These are phyloP conservation scores for Polychytrium aggregatum DNA, from an alignment of 192 early-diverging fungal genomes.

Conservation along the genomic window DNA sequence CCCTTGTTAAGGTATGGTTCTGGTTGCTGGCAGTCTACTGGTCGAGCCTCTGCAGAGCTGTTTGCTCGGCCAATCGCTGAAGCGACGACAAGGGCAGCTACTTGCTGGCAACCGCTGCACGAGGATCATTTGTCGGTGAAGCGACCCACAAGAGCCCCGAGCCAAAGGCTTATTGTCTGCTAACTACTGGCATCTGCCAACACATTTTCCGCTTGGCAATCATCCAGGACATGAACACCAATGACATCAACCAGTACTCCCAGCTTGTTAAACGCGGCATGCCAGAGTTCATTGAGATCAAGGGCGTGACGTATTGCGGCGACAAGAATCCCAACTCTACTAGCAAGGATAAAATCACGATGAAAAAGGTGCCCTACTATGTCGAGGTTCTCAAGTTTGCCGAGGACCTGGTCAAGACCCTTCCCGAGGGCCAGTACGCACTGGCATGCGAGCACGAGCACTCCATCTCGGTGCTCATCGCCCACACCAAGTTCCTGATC, in stretches of 20 bases:
- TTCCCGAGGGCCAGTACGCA: slow-evolving; percentile 51
- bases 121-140: too few species aligned
- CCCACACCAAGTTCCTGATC: slow-evolving; percentile 52
- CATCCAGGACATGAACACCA: slow-evolving; percentile 62
- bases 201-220: slow-evolving; percentile 63
- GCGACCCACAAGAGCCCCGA: too few species aligned
- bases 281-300: slow-evolving; percentile 65
- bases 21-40: too few species aligned
- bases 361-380: slow-evolving; percentile 64
- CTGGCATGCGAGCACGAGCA: slow-evolving; percentile 61
- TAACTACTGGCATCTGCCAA: too few species aligned
- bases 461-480: slow-evolving; percentile 55
- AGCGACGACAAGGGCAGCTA: too few species aligned
- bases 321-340: too few species aligned
- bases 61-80: too few species aligned
- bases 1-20: too few species aligned
- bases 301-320: slow-evolving; percentile 68
- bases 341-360: slow-evolving; percentile 51
- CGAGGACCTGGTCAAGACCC: slow-evolving; percentile 33
- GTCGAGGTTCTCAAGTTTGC: slow-evolving; percentile 58
- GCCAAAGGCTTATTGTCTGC: too few species aligned
- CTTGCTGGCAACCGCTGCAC: too few species aligned
- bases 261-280: slow-evolving; percentile 48
- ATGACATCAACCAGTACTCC: slow-evolving; percentile 53
- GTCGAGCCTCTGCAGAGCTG: too few species aligned